Conservation (phyloP, 2,329 filamentous ascomycete genomes). For the Ophiostoma tasmaniense region DNA sequence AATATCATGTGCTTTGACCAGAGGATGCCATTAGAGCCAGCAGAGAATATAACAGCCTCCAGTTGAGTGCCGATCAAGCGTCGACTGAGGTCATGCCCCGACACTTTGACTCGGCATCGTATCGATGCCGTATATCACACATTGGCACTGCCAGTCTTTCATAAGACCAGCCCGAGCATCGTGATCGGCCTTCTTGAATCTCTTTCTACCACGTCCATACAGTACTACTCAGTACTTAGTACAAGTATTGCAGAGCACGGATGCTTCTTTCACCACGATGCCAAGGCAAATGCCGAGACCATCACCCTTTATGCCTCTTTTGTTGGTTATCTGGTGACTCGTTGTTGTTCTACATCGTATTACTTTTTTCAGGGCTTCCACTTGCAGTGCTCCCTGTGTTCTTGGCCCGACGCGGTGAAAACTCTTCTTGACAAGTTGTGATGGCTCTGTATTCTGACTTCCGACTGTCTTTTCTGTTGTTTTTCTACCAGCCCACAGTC, state of each 20-base stretch:
- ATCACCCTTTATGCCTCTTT: neutral
- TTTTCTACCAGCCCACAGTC: neutral
- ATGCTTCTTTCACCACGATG: neutral
- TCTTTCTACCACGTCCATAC: neutral
- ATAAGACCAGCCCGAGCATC: neutral
- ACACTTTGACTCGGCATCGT: neutral
- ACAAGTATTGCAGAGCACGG: neutral
- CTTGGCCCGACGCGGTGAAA: neutral
- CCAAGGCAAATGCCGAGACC: conserved; percentile 2
- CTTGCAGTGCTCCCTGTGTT: neutral
- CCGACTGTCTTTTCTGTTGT: neutral
- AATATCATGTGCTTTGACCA: neutral
- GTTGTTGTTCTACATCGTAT: neutral
- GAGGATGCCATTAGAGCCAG: neutral
- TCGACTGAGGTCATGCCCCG: neutral
- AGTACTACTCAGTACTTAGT: neutral
- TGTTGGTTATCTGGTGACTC: neutral
- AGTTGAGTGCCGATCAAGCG: neutral
- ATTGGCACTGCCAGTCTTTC: neutral
- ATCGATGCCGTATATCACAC: neutral
- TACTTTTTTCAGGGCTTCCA: neutral
- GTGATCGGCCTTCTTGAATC: neutral
- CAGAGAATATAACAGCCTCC: neutral
- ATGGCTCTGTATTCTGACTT: neutral
- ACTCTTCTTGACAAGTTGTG: neutral